Percentiles rank a stretch among this genome's conserved stretches.
These are phyloP conservation scores for Lycium barbarum DNA, from an alignment of 257 asterid genomes.

Conservation along the genomic window DNA sequence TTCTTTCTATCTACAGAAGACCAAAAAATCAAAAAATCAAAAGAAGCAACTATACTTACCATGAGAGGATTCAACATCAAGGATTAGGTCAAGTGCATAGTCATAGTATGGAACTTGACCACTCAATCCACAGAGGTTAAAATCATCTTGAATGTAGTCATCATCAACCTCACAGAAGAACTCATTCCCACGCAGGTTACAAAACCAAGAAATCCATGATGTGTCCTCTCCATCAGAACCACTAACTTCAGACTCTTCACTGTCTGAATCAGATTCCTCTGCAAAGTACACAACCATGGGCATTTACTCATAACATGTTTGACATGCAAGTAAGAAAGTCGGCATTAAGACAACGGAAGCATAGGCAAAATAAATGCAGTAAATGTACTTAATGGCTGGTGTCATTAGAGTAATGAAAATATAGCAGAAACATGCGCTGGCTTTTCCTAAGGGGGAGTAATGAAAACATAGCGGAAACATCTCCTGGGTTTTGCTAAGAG, in stretches of 20 bases:
- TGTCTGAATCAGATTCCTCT: constrained; percentile 95
- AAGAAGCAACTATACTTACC: constrained; percentile 53
- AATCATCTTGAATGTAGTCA: constrained; percentile 95
- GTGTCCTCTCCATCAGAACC: constrained; percentile 98
- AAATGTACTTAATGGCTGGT: background rate
- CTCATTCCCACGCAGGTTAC: constrained; percentile 96
- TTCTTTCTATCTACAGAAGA: background rate
- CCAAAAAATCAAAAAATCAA: constrained; percentile 15
- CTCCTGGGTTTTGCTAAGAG: background rate
- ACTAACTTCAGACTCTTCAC: constrained; percentile 92
- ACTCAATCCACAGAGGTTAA: constrained; percentile 95
- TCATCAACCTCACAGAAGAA: constrained; percentile 97
- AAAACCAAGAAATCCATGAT: constrained; percentile 99
- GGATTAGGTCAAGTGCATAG: constrained; percentile 92
- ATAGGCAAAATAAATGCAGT: background rate
- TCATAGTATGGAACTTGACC: constrained; percentile 96
- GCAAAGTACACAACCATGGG: constrained; percentile 38
- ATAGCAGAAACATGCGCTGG: background rate
- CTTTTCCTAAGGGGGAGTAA: background rate
- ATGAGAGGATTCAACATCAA: constrained; percentile 95
- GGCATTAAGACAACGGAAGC: background rate
- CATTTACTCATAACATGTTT: constrained; percentile 23
- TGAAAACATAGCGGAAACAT: background rate
- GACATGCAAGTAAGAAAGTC: constrained; percentile 2
- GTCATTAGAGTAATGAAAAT: background rate